phyloP scores from a whole-genome alignment of 1,284 basidiomycete genomes.

The Volvariella surrecta region DNA sequence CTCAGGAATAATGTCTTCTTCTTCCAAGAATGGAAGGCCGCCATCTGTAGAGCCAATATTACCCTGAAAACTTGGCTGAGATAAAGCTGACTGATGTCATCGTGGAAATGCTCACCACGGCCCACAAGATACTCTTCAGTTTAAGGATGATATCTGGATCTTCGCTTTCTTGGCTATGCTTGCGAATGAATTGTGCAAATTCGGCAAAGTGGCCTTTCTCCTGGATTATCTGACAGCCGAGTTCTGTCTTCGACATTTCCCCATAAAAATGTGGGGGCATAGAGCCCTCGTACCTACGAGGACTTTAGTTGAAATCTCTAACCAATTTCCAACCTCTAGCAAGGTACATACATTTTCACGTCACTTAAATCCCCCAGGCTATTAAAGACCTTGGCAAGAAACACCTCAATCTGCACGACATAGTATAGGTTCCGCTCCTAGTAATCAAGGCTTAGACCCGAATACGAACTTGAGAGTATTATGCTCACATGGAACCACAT shows the following conservation, averaged over 20 bases:
- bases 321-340: constrained; percentile 1
- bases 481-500: constrained; percentile 83
- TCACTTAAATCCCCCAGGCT: constrained; percentile 45
- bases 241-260: constrained; percentile 92
- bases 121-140: constrained; percentile 95
- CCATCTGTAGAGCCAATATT: constrained; percentile 88
- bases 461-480: not conserved
- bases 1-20: constrained; percentile 86
- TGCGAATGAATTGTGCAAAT: constrained; percentile 85
- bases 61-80: constrained; percentile 45
- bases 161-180: constrained; percentile 78
- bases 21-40: constrained; percentile 91
- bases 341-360: constrained; percentile 53
- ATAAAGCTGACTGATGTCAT: not conserved
- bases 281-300: constrained; percentile 74
- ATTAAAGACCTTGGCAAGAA: constrained; percentile 70
- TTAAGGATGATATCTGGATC: constrained; percentile 82
- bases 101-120: constrained; percentile 58
- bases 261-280: constrained; percentile 97
- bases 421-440: constrained; percentile 85
- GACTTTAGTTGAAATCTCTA: not conserved
- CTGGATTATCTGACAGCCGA: constrained; percentile 85
- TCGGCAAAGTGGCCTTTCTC: constrained; percentile 90
- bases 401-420: constrained; percentile 82
- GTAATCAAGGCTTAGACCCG: constrained; percentile 1